Percentiles rank a stretch among this genome's conserved stretches.
phyloP scores from a whole-genome alignment of 805 yeast genomes.

The Candida rishiriensis region DNA sequence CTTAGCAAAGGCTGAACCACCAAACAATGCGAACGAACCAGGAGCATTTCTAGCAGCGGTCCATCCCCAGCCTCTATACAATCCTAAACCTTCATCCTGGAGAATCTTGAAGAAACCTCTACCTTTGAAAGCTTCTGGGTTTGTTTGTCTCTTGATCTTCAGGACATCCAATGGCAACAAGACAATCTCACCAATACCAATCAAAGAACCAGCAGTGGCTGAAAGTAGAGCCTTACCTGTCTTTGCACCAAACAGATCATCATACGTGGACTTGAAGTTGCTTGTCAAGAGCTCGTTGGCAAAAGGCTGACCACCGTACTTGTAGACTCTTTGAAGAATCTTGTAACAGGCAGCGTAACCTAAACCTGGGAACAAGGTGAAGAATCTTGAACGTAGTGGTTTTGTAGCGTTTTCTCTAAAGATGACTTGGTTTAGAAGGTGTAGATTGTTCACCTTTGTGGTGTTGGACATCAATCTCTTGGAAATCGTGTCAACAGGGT shows the following conservation, averaged over 20 bases:
- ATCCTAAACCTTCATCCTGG: slow-evolving; percentile 85
- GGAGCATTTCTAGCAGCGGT: slow-evolving; percentile 99
- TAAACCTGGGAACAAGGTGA: slow-evolving; percentile 93
- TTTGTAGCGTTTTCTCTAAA: slow-evolving; percentile 78
- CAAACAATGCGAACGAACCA: slow-evolving; percentile 95
- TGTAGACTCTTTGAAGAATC: slow-evolving; percentile 94
- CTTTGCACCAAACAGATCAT: slow-evolving; percentile 78
- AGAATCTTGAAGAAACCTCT: slow-evolving; percentile 89
- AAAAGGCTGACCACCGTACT: slow-evolving; percentile 98
- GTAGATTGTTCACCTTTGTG: slow-evolving; percentile 55
- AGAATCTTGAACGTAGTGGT: slow-evolving; percentile 62
- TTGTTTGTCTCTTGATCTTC: slow-evolving; percentile 98
- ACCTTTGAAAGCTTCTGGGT: slow-evolving; percentile 99
- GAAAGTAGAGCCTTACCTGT: slow-evolving; percentile 96
- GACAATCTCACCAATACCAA: slow-evolving; percentile 97
- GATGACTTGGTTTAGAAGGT: slow-evolving; percentile 79
- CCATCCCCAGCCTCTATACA: slow-evolving; percentile 99
- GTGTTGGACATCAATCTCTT: slow-evolving; percentile 89
- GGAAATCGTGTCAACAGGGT: slow-evolving; percentile 97
- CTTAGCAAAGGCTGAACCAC: slow-evolving; percentile 98
- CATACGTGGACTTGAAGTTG: slow-evolving; percentile 68
- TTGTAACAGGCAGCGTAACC: slow-evolving; percentile 98
- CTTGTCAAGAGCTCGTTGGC: slow-evolving; percentile 87
- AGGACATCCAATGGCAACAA: slow-evolving; percentile 92
- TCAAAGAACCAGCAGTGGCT: slow-evolving; percentile 95